These are phyloP conservation scores for Macadamia integrifolia DNA, from an alignment of 164 flowering plant genomes.

Conservation along the genomic window DNA sequence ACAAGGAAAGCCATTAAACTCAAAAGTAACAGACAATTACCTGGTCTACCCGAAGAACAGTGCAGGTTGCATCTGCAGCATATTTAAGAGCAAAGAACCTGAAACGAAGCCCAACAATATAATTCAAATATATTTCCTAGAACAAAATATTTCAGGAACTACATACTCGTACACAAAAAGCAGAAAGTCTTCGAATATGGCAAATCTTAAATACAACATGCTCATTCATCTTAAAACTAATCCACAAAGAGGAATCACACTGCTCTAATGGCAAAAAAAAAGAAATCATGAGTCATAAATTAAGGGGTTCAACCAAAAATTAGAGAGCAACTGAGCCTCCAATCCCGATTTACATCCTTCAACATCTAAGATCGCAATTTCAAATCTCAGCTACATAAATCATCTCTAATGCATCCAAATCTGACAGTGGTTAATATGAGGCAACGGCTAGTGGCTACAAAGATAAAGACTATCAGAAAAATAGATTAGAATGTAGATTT, in stretches of 20 bases:
- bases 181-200: background rate
- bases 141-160: background rate
- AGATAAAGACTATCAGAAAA: too few relatives aligned
- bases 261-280: background rate
- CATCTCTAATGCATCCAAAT: too few relatives aligned
- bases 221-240: background rate
- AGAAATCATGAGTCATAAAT: too few relatives aligned
- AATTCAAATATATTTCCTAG: background rate
- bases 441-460: too few relatives aligned
- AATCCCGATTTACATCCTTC: too few relatives aligned
- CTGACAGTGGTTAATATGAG: too few relatives aligned
- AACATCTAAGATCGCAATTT: too few relatives aligned
- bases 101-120: slow-evolving; percentile 6
- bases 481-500: too few relatives aligned
- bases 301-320: background rate
- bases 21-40: slow-evolving; percentile 22
- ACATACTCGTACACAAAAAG: background rate
- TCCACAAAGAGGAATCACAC: background rate
- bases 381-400: too few relatives aligned
- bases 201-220: background rate
- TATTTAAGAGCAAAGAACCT: slow-evolving; percentile 89
- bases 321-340: background rate
- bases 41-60: slow-evolving; percentile 93
- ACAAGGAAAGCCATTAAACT: background rate
- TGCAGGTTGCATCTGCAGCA: slow-evolving; percentile 95